Evolutionary conservation across 139 green algal species (phyloP), one percentile per base, ranked within the genome.

Genomic region (Coelastrella sp.): DNA sequence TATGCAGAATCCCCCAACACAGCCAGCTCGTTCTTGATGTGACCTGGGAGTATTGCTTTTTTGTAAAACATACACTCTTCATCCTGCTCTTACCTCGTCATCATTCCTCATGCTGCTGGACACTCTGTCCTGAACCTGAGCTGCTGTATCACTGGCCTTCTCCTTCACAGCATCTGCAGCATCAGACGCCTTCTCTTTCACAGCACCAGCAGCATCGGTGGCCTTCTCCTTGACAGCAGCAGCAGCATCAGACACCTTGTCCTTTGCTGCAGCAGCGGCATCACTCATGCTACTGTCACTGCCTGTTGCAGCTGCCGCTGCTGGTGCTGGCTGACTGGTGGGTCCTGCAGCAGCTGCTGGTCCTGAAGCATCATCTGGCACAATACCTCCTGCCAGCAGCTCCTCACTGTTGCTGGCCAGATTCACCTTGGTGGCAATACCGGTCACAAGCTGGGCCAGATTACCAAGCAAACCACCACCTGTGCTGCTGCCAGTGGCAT

Each of bases 391-490:
- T 53, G 78, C 78, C 27, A 84, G 21, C 8, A 84, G 4, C 60
- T 84, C 78, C 78, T 84, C 78, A 84, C 78, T 84, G 40, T 11
- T 84, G 41, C 40, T 84, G 27, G 59, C 59, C 5, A 84, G 19
- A 19, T 84, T 84, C 6, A 62, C 78, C 60, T 84, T 84, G 40
- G 37, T 84, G 27, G 78, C 78, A 75, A 84, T 84, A 7, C 53
- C 59, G 8, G n/a, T 59, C 62, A 84, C 78, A 21, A 84, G 11
- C 19, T 45, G 35, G 2, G 78, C 78, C 8, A 84, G 60, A 17
- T 60, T n/a, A 6, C 9, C 2, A 8, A 84, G 62, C 4, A 84
- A 30, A 25, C 78, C 78, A 5, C 62, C 62, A 40, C n/a, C n/a
- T n/a, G n/a, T n/a, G n/a, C 60, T 57, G 11, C n/a, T 5, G 9